These are phyloP conservation scores for Kazachstania sp. DNA, from an alignment of 1,139 yeast species.

Conservation along the genomic window DNA sequence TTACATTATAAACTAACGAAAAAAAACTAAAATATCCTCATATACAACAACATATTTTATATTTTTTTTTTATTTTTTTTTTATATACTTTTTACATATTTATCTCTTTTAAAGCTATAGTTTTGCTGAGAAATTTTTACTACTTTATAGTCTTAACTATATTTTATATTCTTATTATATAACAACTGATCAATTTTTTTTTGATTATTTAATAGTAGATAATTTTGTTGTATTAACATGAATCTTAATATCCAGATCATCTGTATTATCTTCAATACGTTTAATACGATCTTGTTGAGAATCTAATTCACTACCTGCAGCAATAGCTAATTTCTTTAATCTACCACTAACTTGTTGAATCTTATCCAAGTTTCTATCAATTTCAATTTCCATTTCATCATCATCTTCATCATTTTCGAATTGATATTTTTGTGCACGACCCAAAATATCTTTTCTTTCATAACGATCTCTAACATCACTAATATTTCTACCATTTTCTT, in stretches of 20 bases:
- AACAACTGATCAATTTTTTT: conserved; percentile 1
- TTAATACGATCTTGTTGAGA: conserved; percentile 46
- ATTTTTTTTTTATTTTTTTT: not conserved
- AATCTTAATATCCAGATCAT: conserved; percentile 45
- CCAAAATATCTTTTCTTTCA: conserved; percentile 32
- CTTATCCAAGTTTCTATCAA: conserved; percentile 47
- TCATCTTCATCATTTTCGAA: conserved; percentile 56
- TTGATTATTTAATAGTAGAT: conserved; percentile 24
- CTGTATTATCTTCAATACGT: conserved; percentile 46
- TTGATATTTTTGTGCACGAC: conserved; percentile 39
- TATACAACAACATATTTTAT: not conserved
- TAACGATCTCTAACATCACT: conserved; percentile 31
- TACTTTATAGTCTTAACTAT: not conserved
- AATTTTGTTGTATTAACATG: conserved; percentile 40
- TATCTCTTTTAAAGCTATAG: not conserved
- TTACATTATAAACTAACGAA: not conserved
- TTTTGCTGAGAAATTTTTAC: not conserved
- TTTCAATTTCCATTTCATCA: conserved; percentile 51
- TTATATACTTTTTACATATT: not conserved
- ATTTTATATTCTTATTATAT: not conserved
- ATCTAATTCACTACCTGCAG: conserved; percentile 47
- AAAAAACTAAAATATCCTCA: not conserved
- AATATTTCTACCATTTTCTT: conserved; percentile 10
- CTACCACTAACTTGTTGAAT: conserved; percentile 42
- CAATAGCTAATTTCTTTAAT: conserved; percentile 43